Evolutionary conservation across 257 asterid species (phyloP).

Genomic region (Ophiorrhiza pumila): DNA sequence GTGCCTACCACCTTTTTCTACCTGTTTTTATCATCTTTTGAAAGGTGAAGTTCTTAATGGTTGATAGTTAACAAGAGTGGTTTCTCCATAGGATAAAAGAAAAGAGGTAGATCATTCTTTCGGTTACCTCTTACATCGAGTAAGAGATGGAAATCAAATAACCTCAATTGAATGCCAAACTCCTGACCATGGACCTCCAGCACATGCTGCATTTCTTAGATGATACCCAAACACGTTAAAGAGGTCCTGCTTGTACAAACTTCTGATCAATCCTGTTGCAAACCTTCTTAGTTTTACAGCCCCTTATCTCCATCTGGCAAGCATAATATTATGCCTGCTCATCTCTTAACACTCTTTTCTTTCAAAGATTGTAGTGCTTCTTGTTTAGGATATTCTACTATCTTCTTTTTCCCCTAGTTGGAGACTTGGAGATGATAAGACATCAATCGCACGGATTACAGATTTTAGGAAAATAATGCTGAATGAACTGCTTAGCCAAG

Average conservation of each 20-base stretch:
- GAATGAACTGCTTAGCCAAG: background rate
- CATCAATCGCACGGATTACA: too few relatives aligned
- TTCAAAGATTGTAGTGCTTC: background rate
- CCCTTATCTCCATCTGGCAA: background rate
- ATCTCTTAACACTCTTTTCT: background rate
- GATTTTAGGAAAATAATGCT: too few relatives aligned
- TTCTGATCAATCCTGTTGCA: background rate
- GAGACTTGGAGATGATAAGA: too few relatives aligned
- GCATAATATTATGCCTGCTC: background rate
- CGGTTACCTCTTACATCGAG: too few relatives aligned
- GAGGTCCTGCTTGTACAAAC: background rate
- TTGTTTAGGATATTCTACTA: background rate
- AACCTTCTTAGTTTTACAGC: background rate
- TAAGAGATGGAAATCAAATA: too few relatives aligned
- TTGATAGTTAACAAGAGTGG: background rate
- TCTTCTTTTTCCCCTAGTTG: background rate
- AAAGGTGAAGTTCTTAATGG: background rate
- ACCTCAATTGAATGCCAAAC: background rate
- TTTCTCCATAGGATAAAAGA: background rate
- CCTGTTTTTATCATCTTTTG: background rate
- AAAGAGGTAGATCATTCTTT: background rate
- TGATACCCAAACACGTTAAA: too few relatives aligned
- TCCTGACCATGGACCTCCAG: too few relatives aligned
- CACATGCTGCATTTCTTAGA: too few relatives aligned
- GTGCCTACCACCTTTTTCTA: background rate